Conservation (phyloP, 2,329 filamentous ascomycete genomes). For the Apiospora koreana region DNA sequence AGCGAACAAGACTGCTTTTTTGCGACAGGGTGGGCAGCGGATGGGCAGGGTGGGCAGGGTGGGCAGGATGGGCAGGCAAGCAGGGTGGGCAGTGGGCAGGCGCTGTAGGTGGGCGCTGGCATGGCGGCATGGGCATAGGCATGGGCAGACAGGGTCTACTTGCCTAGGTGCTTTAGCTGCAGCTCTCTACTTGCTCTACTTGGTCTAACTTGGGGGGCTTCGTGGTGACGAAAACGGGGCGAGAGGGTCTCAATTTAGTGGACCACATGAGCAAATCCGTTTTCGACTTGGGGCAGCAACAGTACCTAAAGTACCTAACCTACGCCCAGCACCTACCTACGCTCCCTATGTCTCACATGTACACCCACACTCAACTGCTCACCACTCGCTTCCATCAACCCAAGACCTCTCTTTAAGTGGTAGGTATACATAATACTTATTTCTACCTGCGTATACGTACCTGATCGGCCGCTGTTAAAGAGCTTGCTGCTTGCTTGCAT, state of each 20-base stretch:
- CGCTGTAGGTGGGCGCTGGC: background rate
- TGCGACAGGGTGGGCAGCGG: background rate
- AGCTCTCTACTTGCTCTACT: too few species aligned
- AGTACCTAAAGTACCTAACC: background rate
- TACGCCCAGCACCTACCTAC: background rate
- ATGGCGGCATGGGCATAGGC: background rate
- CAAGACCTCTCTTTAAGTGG: background rate
- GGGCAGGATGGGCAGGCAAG: background rate
- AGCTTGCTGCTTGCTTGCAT: conserved; percentile 4
- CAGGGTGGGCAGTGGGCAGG: too few species aligned
- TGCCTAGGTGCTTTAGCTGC: background rate
- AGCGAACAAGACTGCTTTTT: conserved; percentile 2
- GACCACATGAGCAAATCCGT: conserved; percentile 5
- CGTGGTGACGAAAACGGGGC: conserved; percentile 9
- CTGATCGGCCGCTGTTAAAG: background rate
- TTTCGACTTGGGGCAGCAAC: background rate
- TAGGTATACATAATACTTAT: too few species aligned
- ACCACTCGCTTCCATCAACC: background rate
- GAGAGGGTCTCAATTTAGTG: conserved; percentile 10
- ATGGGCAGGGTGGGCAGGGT: background rate
- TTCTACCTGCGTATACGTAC: background rate
- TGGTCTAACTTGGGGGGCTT: background rate
- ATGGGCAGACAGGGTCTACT: background rate
- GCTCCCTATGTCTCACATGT: background rate
- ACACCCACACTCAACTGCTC: background rate